Evolutionary conservation across 139 green algal species (phyloP).

Genomic region (Picochlorum sp.): DNA sequence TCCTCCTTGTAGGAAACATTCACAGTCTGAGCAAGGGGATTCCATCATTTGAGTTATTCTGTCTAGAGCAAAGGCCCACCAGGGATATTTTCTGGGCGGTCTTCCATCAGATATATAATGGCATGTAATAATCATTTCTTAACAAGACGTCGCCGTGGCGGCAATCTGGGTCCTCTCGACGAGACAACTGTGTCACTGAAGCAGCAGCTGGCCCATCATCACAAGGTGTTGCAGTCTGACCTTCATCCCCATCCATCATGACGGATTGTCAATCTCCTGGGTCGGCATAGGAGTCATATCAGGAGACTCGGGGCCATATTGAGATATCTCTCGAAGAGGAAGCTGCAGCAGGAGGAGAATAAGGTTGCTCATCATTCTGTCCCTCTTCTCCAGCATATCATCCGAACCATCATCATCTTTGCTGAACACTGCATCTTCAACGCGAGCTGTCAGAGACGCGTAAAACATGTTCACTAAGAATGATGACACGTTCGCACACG

Average conservation of each 20-base stretch:
- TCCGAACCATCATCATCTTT: constrained; percentile 2
- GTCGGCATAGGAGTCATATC: too few relatives aligned
- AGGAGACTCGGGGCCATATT: too few relatives aligned
- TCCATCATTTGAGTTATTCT: constrained; percentile 11
- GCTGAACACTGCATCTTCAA: not conserved
- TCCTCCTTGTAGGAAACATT: constrained; percentile 49
- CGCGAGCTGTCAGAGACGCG: not conserved
- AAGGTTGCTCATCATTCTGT: too few relatives aligned
- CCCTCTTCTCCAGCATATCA: too few relatives aligned
- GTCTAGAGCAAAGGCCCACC: not conserved
- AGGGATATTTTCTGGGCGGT: not conserved
- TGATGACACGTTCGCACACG: not conserved
- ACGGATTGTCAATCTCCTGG: too few relatives aligned
- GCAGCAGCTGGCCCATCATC: not conserved
- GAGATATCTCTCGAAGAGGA: too few relatives aligned
- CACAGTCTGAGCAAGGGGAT: constrained; percentile 24
- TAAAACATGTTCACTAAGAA: constrained; percentile 3
- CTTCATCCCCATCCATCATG: too few relatives aligned
- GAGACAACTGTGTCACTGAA: not conserved
- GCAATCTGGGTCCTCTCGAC: not conserved
- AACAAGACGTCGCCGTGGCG: not conserved
- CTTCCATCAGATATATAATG: not conserved
- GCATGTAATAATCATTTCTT: too few relatives aligned
- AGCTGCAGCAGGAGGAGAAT: too few relatives aligned
- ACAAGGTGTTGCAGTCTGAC: too few relatives aligned